phyloP scores from a whole-genome alignment of 306 rosid genomes.

The Inga oerstediana region DNA sequence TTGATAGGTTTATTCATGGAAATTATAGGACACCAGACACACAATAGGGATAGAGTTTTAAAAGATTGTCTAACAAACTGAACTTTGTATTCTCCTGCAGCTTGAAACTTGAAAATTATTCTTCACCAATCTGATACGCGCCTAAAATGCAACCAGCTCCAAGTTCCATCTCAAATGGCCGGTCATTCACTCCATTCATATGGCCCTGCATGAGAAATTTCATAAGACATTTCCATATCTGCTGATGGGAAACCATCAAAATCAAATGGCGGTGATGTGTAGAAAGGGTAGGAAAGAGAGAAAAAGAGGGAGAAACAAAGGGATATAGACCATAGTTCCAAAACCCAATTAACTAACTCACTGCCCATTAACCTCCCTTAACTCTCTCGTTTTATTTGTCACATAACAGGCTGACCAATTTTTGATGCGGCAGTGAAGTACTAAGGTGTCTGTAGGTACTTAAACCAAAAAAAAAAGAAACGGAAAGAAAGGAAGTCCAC shows the following conservation, averaged over 20 bases:
- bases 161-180: slow-evolving; percentile 36
- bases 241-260: background rate
- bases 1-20: slow-evolving; percentile 50
- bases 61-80: slow-evolving; percentile 49
- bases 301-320: too few relatives aligned
- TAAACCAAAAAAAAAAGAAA: background rate
- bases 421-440: background rate
- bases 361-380: background rate
- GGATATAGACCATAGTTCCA: background rate
- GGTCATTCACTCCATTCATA: slow-evolving; percentile 37
- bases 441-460: background rate
- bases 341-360: background rate
- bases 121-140: slow-evolving; percentile 33
- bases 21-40: slow-evolving; percentile 38
- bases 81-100: slow-evolving; percentile 47
- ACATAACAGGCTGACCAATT: background rate
- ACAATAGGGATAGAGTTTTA: slow-evolving; percentile 38
- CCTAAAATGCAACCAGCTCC: slow-evolving; percentile 44
- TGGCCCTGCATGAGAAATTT: slow-evolving; percentile 47
- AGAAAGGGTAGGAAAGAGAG: too few relatives aligned
- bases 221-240: slow-evolving; percentile 32
- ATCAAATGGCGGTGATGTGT: background rate
- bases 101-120: slow-evolving; percentile 46
- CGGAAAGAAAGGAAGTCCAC: background rate
- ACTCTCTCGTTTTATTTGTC: background rate